Evolutionary conservation across 1,284 basidiomycete species (phyloP).

Genomic region (Xerocomus nothofagi): DNA sequence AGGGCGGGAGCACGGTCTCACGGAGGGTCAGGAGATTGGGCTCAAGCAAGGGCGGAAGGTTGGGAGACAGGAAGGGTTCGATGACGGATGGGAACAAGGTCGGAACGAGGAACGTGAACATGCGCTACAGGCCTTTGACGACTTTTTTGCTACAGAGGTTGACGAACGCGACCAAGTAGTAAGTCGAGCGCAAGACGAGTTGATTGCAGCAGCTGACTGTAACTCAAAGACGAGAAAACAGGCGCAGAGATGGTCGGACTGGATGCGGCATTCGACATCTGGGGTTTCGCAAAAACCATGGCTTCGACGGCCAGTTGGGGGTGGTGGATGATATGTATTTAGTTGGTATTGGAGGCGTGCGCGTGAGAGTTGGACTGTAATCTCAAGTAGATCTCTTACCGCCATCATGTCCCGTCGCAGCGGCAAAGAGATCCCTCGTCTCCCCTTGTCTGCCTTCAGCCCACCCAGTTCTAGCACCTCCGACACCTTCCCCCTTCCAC

Average conservation of each 20-base stretch:
- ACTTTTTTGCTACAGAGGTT: slow-evolving; percentile 48
- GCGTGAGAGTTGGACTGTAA: slow-evolving; percentile 12
- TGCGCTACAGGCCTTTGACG: slow-evolving; percentile 55
- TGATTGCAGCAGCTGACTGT: slow-evolving; percentile 9
- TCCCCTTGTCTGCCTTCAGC: slow-evolving; percentile 71
- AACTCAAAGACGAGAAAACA: slow-evolving; percentile 19
- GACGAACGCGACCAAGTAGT: slow-evolving; percentile 34
- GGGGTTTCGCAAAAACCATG: slow-evolving; percentile 16
- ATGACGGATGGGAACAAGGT: slow-evolving; percentile 43
- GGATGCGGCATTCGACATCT: slow-evolving; percentile 28
- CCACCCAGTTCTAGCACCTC: slow-evolving; percentile 64
- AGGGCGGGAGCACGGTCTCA: slow-evolving; percentile 42
- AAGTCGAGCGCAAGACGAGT: slow-evolving; percentile 15
- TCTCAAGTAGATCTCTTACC: slow-evolving; percentile 5
- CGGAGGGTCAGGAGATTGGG: slow-evolving; percentile 43
- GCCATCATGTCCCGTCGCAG: slow-evolving; percentile 49
- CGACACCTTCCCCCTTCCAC: slow-evolving; percentile 64
- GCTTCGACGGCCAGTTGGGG: slow-evolving; percentile 21
- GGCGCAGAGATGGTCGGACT: slow-evolving; percentile 30
- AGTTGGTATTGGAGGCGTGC: slow-evolving; percentile 11
- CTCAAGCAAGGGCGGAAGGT: slow-evolving; percentile 43
- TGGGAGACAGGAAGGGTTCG: slow-evolving; percentile 45
- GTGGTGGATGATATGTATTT: neutral
- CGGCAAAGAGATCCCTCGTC: slow-evolving; percentile 61
- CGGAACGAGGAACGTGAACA: slow-evolving; percentile 45